Conservation (phyloP, 306 rosid genomes). For the Boehmeria nivea region DNA sequence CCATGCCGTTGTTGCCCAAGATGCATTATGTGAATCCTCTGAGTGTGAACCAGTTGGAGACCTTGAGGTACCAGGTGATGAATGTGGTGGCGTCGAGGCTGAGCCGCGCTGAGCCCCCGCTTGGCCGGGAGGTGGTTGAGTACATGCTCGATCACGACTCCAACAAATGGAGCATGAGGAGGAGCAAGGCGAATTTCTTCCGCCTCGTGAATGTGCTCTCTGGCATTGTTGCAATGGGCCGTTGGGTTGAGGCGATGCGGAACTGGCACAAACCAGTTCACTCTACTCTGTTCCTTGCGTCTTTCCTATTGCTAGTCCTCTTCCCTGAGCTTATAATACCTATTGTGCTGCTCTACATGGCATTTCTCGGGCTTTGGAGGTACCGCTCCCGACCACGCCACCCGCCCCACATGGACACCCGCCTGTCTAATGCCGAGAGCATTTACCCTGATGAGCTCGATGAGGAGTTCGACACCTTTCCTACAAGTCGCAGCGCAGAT, state of each 20-base stretch:
- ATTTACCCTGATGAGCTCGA: constrained; percentile 47
- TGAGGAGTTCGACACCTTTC: constrained; percentile 60
- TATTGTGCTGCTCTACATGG: constrained; percentile 31
- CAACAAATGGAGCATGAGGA: constrained; percentile 51
- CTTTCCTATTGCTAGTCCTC: constrained; percentile 34
- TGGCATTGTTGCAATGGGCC: constrained; percentile 31
- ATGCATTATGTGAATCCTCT: constrained; percentile 50
- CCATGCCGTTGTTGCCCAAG: constrained; percentile 51
- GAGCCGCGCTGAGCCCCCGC: constrained; percentile 46
- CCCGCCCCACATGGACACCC: constrained; percentile 55
- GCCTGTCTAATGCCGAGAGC: constrained; percentile 44
- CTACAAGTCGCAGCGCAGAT: constrained; percentile 45
- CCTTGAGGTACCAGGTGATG: constrained; percentile 48
- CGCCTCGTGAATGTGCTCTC: constrained; percentile 47
- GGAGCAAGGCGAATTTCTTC: constrained; percentile 56
- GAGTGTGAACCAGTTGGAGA: constrained; percentile 48
- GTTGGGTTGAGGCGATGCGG: constrained; percentile 37
- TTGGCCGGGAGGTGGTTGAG: constrained; percentile 55
- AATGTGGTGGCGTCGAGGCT: constrained; percentile 42
- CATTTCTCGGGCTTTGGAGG: constrained; percentile 44
- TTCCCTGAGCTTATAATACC: constrained; percentile 45
- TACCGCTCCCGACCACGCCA: constrained; percentile 44
- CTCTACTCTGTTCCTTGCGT: constrained; percentile 27
- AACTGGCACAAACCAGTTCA: constrained; percentile 44
- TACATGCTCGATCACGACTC: constrained; percentile 60